Base-by-base conservation (phyloP, 1,284 basidiomycete genomes). In the Inonotus hispidus region DNA sequence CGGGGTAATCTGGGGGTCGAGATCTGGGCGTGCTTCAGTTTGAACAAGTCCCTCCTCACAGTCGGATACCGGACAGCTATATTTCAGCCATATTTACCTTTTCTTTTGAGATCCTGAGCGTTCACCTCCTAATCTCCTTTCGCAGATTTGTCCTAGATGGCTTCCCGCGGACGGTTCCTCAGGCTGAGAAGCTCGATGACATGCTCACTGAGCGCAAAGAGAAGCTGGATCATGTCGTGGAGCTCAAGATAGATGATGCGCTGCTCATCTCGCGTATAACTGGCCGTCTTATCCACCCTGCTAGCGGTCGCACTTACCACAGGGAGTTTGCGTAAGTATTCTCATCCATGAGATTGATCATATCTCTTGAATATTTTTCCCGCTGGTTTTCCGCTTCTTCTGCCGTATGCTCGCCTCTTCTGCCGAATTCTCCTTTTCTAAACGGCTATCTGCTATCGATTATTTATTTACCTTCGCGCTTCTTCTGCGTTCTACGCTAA, bases 221-320 rank as follows among this genome's bases (percentile, higher is more conserved):
- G 78, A 88, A 88, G 70, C 82, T 99, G 53, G 90, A 98, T 78
- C 89, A 88, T 60, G 95, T 94, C 62, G 84, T 98, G 53, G 90
- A 99, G 74, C 85, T 99, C 64, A 81, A 89, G 72, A 95, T 99
- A 72, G 89, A 93, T 66, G 96, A 99, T 78, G 88, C 92, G 70
- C 84, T 99, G 32, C 88, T 99, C 71, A 97, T 99, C 73, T 94
- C 93, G 19, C 91, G 96, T 67, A 99, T 99, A 73, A 98, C 96
- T 53, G 96, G 96, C 60, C 89, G 96, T 63, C 82, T 99, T 63
- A 86, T 99, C 69, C 96, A 99, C 78, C 88, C 91, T 25, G 81
- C 87, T 14, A 92, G 88, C 66, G 96, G 96, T 37, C 81, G 96
- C 65, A 89, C 88, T 60, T 99, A 99, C 77, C 96, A 99, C 83